Percentiles rank a stretch among this genome's conserved stretches.
phyloP scores from a whole-genome alignment of 805 yeast genomes.

The Starmerella bombi region DNA sequence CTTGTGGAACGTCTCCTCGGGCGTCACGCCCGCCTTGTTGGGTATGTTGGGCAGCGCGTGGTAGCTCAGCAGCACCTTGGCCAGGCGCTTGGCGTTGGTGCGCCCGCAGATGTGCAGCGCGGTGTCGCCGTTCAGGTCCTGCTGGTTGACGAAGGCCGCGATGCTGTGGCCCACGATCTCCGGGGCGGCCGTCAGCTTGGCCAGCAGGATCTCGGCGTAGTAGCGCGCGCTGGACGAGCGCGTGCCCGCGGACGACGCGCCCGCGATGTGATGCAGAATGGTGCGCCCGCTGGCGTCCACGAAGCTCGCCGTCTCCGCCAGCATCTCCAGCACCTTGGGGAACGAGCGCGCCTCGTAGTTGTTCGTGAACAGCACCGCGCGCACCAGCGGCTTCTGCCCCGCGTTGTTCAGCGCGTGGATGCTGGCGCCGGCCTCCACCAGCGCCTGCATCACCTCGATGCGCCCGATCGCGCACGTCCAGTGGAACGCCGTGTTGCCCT shows the following conservation, averaged over 20 bases:
- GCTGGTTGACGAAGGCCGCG: slow-evolving; percentile 50
- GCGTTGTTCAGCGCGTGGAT: slow-evolving; percentile 44
- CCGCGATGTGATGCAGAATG: slow-evolving; percentile 74
- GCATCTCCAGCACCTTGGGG: slow-evolving; percentile 59
- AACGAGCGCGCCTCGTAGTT: slow-evolving; percentile 71
- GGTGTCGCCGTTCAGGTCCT: slow-evolving; percentile 73
- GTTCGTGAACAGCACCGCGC: slow-evolving; percentile 77
- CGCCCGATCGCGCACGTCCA: slow-evolving; percentile 98
- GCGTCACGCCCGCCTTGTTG: slow-evolving; percentile 32
- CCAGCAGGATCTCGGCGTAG: slow-evolving; percentile 63
- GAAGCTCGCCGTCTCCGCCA: slow-evolving; percentile 65
- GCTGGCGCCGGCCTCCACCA: slow-evolving; percentile 65
- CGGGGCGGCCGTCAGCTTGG: slow-evolving; percentile 47
- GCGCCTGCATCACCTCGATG: slow-evolving; percentile 57
- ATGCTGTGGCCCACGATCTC: slow-evolving; percentile 4
- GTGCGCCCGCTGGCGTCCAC: slow-evolving; percentile 62
- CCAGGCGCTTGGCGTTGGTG: slow-evolving; percentile 36
- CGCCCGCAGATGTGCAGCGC: slow-evolving; percentile 67
- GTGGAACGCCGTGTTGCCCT: slow-evolving; percentile 87
- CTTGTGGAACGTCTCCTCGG: slow-evolving; percentile 24
- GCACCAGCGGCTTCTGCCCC: slow-evolving; percentile 80
- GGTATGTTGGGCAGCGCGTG: slow-evolving; percentile 36
- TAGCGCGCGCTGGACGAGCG: slow-evolving; percentile 70
- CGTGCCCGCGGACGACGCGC: slow-evolving; percentile 49
- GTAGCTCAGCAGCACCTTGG: slow-evolving; percentile 34